Percentiles rank a stretch among this genome's conserved stretches.
Evolutionary conservation across 78 protist genomes (phyloP).

Genomic region (Dictyostelium capitatum): DNA sequence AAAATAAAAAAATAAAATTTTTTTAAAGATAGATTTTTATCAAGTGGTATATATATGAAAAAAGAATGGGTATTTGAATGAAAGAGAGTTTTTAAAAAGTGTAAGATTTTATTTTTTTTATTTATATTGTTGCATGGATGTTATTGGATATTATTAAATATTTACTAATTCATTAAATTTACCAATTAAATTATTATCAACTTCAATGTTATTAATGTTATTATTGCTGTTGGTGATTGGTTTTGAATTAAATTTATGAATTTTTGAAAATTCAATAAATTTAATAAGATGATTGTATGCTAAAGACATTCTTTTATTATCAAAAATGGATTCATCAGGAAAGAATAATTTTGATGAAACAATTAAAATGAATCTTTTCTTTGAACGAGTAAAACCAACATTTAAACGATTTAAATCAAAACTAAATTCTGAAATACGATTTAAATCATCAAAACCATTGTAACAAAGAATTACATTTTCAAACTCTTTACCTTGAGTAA

Average conservation of each 20-base stretch:
- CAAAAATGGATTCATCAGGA: constrained; percentile 49
- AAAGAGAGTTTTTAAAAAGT: too few species aligned
- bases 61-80: too few species aligned
- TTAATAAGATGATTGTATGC: constrained; percentile 28
- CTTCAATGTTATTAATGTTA: not conserved
- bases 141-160: too few species aligned
- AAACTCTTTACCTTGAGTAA: constrained; percentile 68
- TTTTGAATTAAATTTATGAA: constrained; percentile 26
- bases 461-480: constrained; percentile 61
- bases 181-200: not conserved
- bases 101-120: too few species aligned
- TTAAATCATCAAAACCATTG: constrained; percentile 52
- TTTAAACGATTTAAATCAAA: constrained; percentile 55
- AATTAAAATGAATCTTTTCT: constrained; percentile 45
- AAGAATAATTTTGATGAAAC: constrained; percentile 20
- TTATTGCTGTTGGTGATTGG: not conserved
- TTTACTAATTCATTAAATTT: not conserved
- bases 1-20: too few species aligned
- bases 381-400: constrained; percentile 61
- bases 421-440: constrained; percentile 44
- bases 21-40: too few species aligned
- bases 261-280: constrained; percentile 25
- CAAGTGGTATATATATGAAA: too few species aligned
- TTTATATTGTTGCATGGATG: too few species aligned
- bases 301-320: constrained; percentile 10